Evolutionary conservation across 768 basidiomycete genomes (phyloP).

Genomic region (Mycena galericulata): DNA sequence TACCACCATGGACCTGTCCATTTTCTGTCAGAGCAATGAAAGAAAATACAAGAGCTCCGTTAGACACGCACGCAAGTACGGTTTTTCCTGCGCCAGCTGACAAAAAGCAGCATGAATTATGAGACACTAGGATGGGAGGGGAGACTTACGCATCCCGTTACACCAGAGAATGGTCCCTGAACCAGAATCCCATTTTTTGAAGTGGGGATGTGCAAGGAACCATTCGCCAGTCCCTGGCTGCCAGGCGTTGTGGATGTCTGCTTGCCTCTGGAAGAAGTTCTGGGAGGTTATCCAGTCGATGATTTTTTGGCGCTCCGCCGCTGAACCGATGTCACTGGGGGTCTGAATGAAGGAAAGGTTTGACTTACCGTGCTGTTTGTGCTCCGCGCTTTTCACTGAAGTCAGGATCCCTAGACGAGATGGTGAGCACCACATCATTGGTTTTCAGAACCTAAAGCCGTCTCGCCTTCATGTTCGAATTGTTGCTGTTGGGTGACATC

Average conservation of each 20-base stretch:
- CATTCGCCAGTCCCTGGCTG: slow-evolving; percentile 4
- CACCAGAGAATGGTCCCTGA: background rate
- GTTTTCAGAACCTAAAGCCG: no score
- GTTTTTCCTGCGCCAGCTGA: slow-evolving; percentile 5
- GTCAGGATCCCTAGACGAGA: no score
- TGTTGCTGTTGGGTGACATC: background rate
- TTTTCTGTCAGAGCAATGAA: no score
- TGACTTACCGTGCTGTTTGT: background rate
- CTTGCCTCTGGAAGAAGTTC: background rate
- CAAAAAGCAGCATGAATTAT: background rate
- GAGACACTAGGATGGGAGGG: background rate
- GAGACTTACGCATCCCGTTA: background rate
- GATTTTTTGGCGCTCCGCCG: background rate
- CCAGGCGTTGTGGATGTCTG: background rate
- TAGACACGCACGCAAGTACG: background rate
- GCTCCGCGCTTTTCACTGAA: no score
- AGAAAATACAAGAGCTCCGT: no score
- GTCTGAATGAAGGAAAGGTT: background rate
- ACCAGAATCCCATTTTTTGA: background rate
- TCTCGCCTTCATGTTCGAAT: no score
- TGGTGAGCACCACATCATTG: no score
- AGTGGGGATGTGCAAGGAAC: background rate
- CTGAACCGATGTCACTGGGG: background rate
- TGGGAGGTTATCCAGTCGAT: background rate
- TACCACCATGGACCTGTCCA: background rate